phyloP scores from a whole-genome alignment of 163 green algal species.

The Scenedesmus sp. region DNA sequence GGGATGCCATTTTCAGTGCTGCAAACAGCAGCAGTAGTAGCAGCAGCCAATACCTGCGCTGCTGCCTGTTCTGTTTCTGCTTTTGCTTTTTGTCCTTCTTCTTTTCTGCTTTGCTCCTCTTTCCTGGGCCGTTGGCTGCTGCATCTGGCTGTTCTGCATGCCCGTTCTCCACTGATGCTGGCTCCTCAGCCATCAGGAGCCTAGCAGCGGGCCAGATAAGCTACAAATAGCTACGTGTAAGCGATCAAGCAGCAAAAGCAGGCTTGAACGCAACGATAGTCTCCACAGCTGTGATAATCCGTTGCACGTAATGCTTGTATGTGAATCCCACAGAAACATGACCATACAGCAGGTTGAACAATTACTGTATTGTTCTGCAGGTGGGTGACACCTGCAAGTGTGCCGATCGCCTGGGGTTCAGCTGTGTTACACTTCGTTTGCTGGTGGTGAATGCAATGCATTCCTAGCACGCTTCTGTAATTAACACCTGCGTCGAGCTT shows the following conservation, averaged over 20 bases:
- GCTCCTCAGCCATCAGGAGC: conserved; percentile 30
- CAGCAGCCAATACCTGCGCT: conserved; percentile 54
- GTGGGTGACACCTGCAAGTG: neutral
- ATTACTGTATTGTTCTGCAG: too few species aligned
- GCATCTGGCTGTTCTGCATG: conserved; percentile 29
- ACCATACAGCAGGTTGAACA: too few species aligned
- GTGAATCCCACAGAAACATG: too few species aligned
- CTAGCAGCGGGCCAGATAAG: neutral
- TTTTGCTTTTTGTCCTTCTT: conserved; percentile 61
- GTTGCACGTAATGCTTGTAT: too few species aligned
- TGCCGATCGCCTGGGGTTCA: neutral
- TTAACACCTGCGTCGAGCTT: neutral
- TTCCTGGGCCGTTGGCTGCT: conserved; percentile 11
- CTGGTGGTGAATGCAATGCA: neutral
- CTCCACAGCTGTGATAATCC: neutral
- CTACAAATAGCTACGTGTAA: neutral
- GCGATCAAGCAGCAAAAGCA: neutral
- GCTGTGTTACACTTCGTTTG: neutral
- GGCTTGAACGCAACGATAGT: neutral
- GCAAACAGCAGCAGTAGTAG: neutral
- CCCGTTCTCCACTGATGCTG: conserved; percentile 38
- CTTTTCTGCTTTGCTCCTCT: conserved; percentile 67
- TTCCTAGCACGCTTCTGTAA: neutral
- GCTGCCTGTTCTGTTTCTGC: conserved; percentile 68
- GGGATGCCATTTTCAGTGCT: neutral